Conservation (phyloP, 2,329 filamentous ascomycete genomes). For the Diaporthe aspalathi region DNA sequence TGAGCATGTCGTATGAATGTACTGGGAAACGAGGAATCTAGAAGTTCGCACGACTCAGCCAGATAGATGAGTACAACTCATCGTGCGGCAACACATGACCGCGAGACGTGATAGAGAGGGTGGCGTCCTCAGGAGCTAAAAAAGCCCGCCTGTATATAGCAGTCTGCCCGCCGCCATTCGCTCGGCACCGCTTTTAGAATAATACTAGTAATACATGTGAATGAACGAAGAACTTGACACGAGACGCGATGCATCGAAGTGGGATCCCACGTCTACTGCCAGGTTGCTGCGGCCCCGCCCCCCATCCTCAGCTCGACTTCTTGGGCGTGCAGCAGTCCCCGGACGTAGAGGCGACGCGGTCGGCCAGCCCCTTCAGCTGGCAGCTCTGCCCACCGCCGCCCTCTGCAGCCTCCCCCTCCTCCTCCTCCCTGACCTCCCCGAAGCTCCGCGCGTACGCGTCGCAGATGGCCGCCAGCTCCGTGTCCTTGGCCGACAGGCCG, state of each 20-base stretch:
- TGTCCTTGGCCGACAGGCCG: constrained; percentile 74
- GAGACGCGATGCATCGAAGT: neutral
- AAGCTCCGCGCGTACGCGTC: constrained; percentile 68
- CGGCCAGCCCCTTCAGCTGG: constrained; percentile 57
- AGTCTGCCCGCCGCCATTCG: constrained; percentile 20
- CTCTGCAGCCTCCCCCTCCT: constrained; percentile 27
- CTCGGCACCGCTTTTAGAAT: constrained; percentile 35
- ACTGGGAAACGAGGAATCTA: constrained; percentile 12
- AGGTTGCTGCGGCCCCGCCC: too few relatives aligned
- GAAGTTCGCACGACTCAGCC: constrained; percentile 19
- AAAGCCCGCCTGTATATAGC: constrained; percentile 31
- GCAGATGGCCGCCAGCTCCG: constrained; percentile 71
- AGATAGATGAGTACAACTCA: neutral
- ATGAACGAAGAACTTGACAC: constrained; percentile 19
- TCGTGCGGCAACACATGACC: neutral
- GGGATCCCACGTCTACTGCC: neutral
- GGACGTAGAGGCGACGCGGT: constrained; percentile 57
- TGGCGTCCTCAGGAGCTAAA: constrained; percentile 28
- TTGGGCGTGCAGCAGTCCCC: constrained; percentile 68
- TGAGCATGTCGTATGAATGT: constrained; percentile 12
- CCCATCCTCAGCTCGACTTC: constrained; percentile 29
- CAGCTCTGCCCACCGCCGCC: constrained; percentile 48
- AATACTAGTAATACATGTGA: constrained; percentile 41
- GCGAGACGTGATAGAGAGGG: constrained; percentile 30
- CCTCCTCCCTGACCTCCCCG: constrained; percentile 60